Evolutionary conservation across 805 yeast species (phyloP).

Genomic region (Wickerhamiella domercqiae): DNA sequence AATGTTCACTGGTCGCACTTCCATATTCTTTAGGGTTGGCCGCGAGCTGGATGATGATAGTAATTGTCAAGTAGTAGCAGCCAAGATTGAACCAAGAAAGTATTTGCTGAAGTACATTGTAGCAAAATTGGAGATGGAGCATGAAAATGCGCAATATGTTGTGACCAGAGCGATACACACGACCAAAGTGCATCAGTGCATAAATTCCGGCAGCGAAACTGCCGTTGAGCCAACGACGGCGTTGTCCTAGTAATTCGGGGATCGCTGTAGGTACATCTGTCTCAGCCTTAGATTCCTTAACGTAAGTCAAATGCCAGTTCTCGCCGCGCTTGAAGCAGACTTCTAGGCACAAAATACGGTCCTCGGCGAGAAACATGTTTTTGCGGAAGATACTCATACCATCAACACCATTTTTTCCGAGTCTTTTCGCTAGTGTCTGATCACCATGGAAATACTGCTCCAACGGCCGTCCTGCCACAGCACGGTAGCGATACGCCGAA

Average conservation of each 20-base stretch:
- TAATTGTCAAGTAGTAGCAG: constrained; percentile 46
- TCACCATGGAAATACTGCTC: constrained; percentile 58
- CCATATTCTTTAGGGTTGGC: constrained; percentile 30
- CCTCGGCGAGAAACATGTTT: constrained; percentile 58
- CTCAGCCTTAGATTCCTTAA: constrained; percentile 48
- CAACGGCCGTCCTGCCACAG: constrained; percentile 47
- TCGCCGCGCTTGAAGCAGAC: constrained; percentile 42
- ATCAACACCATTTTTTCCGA: constrained; percentile 40
- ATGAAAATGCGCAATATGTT: constrained; percentile 34
- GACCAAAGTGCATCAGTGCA: constrained; percentile 38
- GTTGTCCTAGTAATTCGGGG: constrained; percentile 47
- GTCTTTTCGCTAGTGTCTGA: constrained; percentile 30
- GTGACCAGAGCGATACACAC: constrained; percentile 42
- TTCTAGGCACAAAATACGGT: constrained; percentile 51
- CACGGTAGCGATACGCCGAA: constrained; percentile 46
- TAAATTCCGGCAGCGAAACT: constrained; percentile 50
- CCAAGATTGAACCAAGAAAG: constrained; percentile 53
- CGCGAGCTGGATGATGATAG: constrained; percentile 37
- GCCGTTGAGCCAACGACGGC: constrained; percentile 58
- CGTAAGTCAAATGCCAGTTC: constrained; percentile 48
- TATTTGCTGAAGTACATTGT: constrained; percentile 38
- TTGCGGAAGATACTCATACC: constrained; percentile 50
- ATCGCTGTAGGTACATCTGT: constrained; percentile 53
- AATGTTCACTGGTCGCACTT: constrained; percentile 28
- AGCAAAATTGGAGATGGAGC: constrained; percentile 40